Percentiles rank a stretch among this genome's conserved stretches.
These are phyloP conservation scores for Ophiostoma angusticollis DNA, from an alignment of 2,329 filamentous ascomycete species.

Conservation along the genomic window DNA sequence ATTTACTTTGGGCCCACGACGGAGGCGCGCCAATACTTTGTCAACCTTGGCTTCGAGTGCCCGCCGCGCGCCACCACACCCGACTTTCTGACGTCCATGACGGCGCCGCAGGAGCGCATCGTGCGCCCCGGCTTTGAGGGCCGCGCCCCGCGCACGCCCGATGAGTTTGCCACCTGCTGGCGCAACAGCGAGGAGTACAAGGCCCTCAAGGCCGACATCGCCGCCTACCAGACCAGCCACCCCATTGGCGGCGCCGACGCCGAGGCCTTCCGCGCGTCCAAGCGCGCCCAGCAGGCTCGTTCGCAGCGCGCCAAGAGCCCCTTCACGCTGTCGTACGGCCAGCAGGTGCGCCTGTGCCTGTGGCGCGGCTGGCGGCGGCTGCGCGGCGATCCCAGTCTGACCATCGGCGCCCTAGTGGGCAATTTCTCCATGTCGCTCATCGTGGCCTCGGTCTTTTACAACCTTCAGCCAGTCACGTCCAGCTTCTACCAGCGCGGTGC, in stretches of 20 bases:
- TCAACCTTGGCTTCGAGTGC: conserved; percentile 54
- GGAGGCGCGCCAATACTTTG: conserved; percentile 51
- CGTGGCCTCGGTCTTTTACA: conserved; percentile 69
- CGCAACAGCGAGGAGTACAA: conserved; percentile 39
- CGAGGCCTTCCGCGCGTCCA: conserved; percentile 41
- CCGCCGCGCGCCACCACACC: conserved; percentile 54
- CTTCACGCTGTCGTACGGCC: conserved; percentile 63
- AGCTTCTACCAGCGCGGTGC: conserved; percentile 72
- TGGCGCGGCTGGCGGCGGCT: conserved; percentile 70
- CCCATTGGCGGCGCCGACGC: conserved; percentile 44
- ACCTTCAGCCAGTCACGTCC: conserved; percentile 48
- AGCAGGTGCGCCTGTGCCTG: conserved; percentile 69
- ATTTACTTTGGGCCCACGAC: conserved; percentile 50
- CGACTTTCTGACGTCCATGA: conserved; percentile 62
- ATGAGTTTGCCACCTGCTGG: conserved; percentile 49
- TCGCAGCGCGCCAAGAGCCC: conserved; percentile 56
- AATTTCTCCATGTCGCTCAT: conserved; percentile 69
- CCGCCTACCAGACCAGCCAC: conserved; percentile 39
- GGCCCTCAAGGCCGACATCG: conserved; percentile 40
- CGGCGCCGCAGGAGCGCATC: conserved; percentile 42
- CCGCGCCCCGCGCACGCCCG: conserved; percentile 44
- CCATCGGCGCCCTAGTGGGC: conserved; percentile 53
- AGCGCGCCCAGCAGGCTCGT: conserved; percentile 42
- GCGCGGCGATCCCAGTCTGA: conserved; percentile 62
- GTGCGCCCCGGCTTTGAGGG: conserved; percentile 43